Base-by-base conservation (phyloP, 1,284 basidiomycete species). In the Ganoderma boninense region DNA sequence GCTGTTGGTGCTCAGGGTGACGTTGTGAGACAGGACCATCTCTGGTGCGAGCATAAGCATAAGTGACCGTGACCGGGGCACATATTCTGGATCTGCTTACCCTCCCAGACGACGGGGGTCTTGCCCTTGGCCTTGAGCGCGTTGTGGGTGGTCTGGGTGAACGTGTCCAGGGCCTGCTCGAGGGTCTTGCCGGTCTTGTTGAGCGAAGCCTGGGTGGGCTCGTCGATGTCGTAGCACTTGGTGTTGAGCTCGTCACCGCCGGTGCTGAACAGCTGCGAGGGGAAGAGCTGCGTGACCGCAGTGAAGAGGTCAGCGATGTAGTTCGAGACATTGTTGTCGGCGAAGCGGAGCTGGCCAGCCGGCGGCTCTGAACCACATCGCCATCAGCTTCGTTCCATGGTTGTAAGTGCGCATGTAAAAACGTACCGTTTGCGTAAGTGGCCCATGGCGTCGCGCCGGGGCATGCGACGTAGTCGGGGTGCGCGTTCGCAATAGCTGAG, bases 191-290 rank as follows among this genome's bases (percentile, higher is more conserved):
- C 87, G 16, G 83, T 82, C 56, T 78, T 73, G 66, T 83, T 78
- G 66, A 94, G 82, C 11, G 86, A 84, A 0, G 79, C 77, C 75
- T 89, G 87, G 0, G 92, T 93, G 70, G 85, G 80, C 6, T 80
- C 75, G 78, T 95, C 94, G 38, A 88, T 78, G 0, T 82, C 81
- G 78, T 94, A 96, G 80, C 94, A 95, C 56, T 84, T 84, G 11
- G 79, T 77, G 77, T 95, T 95, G 71, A 96, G 79, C 80, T 97
- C 95, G 78, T 97, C 95, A 0, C 95, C 95, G 1, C 95, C 95
- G 0, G 93, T 93, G 73, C 89, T 90, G 78, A 97, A 89, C 69
- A 93, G 85, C 32, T 79, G 84, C 20, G 90, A 88, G 0, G 89
- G 87, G 73, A 92, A 86, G 46, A 87, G 79, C 23, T 81, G 77